Evolutionary conservation across 164 flowering plant species (phyloP).

Genomic region (Protea cynaroides): DNA sequence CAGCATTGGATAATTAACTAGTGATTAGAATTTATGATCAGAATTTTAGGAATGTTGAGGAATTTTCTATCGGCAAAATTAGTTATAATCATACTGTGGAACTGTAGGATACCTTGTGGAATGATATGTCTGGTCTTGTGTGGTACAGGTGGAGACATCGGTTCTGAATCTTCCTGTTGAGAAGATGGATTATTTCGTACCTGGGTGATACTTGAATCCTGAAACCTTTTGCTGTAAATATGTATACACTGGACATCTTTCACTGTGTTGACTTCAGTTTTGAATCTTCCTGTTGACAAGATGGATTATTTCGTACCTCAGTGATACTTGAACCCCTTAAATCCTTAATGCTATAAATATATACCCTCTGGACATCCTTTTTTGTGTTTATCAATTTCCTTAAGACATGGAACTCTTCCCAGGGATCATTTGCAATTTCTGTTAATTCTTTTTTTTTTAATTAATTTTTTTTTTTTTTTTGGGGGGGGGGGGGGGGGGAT

Average conservation of each 20-base stretch:
- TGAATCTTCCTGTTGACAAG: conserved; percentile 88
- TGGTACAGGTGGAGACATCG: conserved; percentile 70
- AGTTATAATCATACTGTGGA: not conserved
- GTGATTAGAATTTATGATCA: not conserved
- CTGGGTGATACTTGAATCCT: conserved; percentile 45
- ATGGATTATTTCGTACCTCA: conserved; percentile 91
- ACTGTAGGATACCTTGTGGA: not conserved
- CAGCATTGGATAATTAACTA: not conserved
- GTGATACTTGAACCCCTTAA: too few relatives aligned
- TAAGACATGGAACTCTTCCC: too few relatives aligned
- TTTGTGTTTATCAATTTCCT: too few relatives aligned
- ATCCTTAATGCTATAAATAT: too few relatives aligned
- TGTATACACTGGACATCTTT: not conserved
- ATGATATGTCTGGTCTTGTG: not conserved
- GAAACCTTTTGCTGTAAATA: not conserved
- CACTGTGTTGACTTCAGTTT: conserved; percentile 35
- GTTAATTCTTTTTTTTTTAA: too few relatives aligned
- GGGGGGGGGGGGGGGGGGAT: too few relatives aligned
- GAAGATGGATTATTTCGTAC: conserved; percentile 90
- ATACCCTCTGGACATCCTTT: too few relatives aligned
- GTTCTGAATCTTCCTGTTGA: conserved; percentile 87
- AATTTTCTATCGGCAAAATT: not conserved
- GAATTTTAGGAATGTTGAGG: too few relatives aligned
- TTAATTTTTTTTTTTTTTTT: too few relatives aligned
- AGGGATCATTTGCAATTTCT: too few relatives aligned